Evolutionary conservation across 176 grass and related monocot species (phyloP), one percentile per base, ranked within the genome.

Genomic region (Panicum miliaceum): DNA sequence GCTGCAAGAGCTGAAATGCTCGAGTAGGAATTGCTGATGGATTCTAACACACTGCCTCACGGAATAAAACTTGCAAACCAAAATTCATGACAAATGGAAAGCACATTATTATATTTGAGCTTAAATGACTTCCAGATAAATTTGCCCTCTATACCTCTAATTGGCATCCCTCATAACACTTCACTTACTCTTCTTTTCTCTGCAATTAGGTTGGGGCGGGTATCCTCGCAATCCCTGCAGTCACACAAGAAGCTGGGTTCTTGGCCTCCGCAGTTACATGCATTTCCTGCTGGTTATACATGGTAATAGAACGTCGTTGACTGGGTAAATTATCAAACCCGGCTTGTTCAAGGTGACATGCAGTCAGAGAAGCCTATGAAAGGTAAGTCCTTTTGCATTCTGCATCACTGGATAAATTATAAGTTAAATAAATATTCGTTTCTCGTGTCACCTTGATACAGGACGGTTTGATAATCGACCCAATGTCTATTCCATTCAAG

Each of bases 231-330:
- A 98, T 98, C 73, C 93, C 96, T 82, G 96, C 91, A 18, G 96
- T 95, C 64, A 95, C 96, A 82, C 92, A 95, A 82, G 96, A 98
- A 87, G 89, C 91, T 36, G 96, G 96, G 77, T 98, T 98, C 86
- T 71, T 98, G 56, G 87, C 95, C 41, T 91, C 92, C 6, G 76
- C 85, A 80, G 60, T 95, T 68, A 89, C 90, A 53, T 90, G 90
- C 87, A 87, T 91, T 51, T 47, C 87, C 84, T 97, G 92, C 92
- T 98, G 93, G 96, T 75, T 81, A 81, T 98, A 95, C 89, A 98
- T 98, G 92, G 96, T 98, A 93, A 95, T 94, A 82, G 75, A 86
- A 83, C 79, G 78, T 86, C 82, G 78, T 51, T 69, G 76, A 81
- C 73, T 84, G 76, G 88, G 83, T 84, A 93, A 84, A 86, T 84